Evolutionary conservation across 2,329 filamentous ascomycete species (phyloP), one percentile per base, ranked within the genome.

Genomic region (Davidsoniella virescens): DNA sequence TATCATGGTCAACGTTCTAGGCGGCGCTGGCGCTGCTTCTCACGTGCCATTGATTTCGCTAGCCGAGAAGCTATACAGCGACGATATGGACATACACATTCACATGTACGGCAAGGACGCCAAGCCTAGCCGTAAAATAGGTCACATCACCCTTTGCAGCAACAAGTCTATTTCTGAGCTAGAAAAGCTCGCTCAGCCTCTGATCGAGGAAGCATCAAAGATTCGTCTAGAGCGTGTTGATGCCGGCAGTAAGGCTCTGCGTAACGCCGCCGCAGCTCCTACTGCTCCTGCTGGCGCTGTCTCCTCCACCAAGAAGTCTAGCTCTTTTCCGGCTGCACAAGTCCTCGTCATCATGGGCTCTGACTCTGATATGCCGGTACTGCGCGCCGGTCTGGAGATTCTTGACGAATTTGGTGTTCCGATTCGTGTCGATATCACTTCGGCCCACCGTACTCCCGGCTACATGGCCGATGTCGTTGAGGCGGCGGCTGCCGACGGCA

Each of bases 51-150:
- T 78, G 0, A 65, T 75, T 8, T 62, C 70, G 9, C 61, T 71
- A 20, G 67, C 73, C 18, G 62, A 70, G 36, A 59, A 58, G 3
- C 62, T 66, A 38, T 71, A 68, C 51, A 63, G 63, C 36, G 62
- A 66, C 6, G 63, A 69, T 37, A 68, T 70, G 54, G 73, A 71
- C 47, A 65, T 73, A 12, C 73, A 70, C 48, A 72, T 95, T 9
- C 90, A 98, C 60, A 76, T 95, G 44, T 98, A 98, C 67, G 88
- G 88, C 59, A 96, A 96, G 66, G 78, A 76, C 44, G 84, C 87
- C 23, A 85, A 87, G 58, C 86, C 85, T 4, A 83, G 86, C 33
- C 81, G 92, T 43, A 98, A 96, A 65, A 96, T 96, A 68, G 90
- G 90, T 9, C 92, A 98, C 63, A 78, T 98, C 57, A 96, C 88